Base-by-base conservation (phyloP, 306 rosid species). In the Vigna mungo region DNA sequence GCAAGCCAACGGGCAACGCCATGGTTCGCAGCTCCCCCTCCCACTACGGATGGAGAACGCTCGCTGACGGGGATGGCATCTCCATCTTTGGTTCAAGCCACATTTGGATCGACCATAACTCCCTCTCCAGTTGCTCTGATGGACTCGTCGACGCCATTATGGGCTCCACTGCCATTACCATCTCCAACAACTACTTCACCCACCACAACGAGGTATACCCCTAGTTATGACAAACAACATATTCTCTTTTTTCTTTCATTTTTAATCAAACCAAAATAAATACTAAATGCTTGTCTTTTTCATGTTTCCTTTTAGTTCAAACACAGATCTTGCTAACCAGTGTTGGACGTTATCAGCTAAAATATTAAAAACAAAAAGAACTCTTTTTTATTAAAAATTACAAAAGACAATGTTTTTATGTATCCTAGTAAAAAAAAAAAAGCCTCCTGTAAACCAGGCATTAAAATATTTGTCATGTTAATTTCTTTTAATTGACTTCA, bases 11-110 rank as follows among this genome's bases (percentile, higher is more conserved):
- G 0, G 99, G 99, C 1, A 95, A 95, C 9, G 98, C 99, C 64
- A 89, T 95, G 97, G 98, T 95, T 39, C 88, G 99, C 1, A 92
- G 96, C 89, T 95, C 99, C 1, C 99, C 99, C 0, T 81, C 87
- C 11, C 99, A 92, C 83, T 95, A 80, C 21, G 99, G 97, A 0
- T 95, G 99, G 99, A 90, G 99, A 78, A 95, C 97, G 0, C 43
- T 92, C 64, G 98, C 99, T 2, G 99, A 95, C 37, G 99, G 99
- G 1, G 99, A 95, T 39, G 98, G 71, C 3, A 78, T 95, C 44
- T 95, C 98, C 62, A 83, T 95, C 43, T 95, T 92, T 32, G 97
- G 96, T 11, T 66, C 97, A 0, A 95, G 98, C 52, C 96, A 92
- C 77, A 79, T 95, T 71, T 95, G 98, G 98, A 51, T 95, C 16